Base-by-base conservation (phyloP, 352 stramenopile species). In the Globisporangium nodosum region DNA sequence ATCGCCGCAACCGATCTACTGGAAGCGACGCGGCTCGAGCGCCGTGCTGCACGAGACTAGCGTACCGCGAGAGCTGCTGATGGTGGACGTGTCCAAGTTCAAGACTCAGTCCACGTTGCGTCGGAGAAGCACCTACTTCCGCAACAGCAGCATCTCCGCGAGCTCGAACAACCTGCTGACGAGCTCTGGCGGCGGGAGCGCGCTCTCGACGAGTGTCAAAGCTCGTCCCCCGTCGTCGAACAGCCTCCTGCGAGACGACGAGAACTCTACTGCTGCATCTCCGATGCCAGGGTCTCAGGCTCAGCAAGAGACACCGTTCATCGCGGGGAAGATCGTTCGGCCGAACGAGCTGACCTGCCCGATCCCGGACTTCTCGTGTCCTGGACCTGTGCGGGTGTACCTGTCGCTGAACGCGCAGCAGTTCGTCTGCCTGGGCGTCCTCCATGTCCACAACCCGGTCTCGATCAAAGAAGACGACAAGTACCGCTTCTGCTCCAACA, bases 331-430 rank as follows among this genome's bases (percentile, higher is more conserved):
- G 50, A 60, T 84, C 11, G 45, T 77, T 13, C 73, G 71, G 43
- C 51, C 61, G 1, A 80, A 69, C 30, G 78, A 89, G 24, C 39
- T 87, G 2, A 76, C 77, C 4, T 86, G 74, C 35, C 49, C 65
- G 3, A 72, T 91, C 11, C 81, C 81, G 0, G 76, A 88, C 8
- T 89, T 89, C 50, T 66, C 66, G 7, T 62, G 55, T 21, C 50
- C 66, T 6, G 76, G 76, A 0, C 40, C 51, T 6, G 69, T 88
- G 5, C 47, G 71, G 16, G 75, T 91, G 18, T 85, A 72, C 35
- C 73, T 91, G 39, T 91, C 81, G 1, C 71, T 80, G 33, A 91
- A 91, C 21, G 70, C 81, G 2, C 81, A 91, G 65, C 78, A 91
- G 58, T 91, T 91, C 20, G 62, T 88, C 12, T 82, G 62, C 43